Base-by-base conservation (phyloP, 2,329 filamentous ascomycete species). In the Furcasterigmium furcatum region DNA sequence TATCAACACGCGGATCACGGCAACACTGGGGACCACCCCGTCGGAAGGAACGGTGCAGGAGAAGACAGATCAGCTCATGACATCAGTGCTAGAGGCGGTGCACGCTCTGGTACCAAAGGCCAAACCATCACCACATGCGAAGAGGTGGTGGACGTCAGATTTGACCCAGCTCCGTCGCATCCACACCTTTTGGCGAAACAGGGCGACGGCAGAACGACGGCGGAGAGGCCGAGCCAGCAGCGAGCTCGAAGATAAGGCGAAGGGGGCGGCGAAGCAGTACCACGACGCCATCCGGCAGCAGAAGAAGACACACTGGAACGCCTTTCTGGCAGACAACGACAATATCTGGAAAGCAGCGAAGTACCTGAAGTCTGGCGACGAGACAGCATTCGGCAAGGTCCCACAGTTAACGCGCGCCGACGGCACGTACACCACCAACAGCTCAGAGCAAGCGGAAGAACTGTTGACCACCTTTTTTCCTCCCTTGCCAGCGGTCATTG, bases 311-410 rank as follows among this genome's bases (percentile, higher is more conserved):
- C 53, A 60, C 38, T 60, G 51, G 54, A 40, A 60, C 8, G 54
- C 55, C 27, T 60, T 60, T 30, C 52, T 61, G 12, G 56, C 46
- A 0, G 55, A 60, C 41, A 48, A 56, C 35, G 46, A 50, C 19
- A 61, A 61, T 29, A 59, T 61, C 41, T 62, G 51, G 58, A 49
- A 60, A 42, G 57, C 55, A 18, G 56, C 57, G 5, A 59, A 55
- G 41, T 61, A 62, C 38, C 46, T 62, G 14, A 47, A 55, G 32
- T 49, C 51, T 2, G 47, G 52, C 29, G 46, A 52, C 38, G 49
- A 48, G 3, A 44, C 53, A 19, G 51, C 52, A 20, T 58, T 57
- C 34, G 52, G 50, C 35, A 58, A 56, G 41, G 51, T 59, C 16
- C 55, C 55, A 27, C 52, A 46, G 19, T 47, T 58, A 21, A 48